These are phyloP conservation scores for Pythium apleroticum DNA, from an alignment of 352 stramenopile genomes.

Conservation along the genomic window DNA sequence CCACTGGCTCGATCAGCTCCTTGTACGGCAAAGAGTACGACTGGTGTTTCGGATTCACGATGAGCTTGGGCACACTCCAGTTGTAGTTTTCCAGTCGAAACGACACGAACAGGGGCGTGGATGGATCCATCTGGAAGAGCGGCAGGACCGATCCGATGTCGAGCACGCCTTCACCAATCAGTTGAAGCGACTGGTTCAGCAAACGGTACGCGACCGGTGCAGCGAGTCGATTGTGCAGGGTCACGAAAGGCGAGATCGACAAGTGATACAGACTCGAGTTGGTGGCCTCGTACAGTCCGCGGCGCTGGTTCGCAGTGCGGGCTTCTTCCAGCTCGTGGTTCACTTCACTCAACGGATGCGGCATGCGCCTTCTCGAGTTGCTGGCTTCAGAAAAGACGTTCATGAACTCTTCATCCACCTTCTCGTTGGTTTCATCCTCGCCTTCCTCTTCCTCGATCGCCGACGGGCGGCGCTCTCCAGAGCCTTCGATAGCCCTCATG, in stretches of 20 bases:
- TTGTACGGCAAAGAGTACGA: constrained; percentile 79
- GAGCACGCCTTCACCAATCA: constrained; percentile 86
- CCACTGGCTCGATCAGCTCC: constrained; percentile 65
- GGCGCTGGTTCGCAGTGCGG: constrained; percentile 66
- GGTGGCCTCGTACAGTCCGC: constrained; percentile 78
- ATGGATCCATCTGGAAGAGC: constrained; percentile 79
- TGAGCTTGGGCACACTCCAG: constrained; percentile 77
- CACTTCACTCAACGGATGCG: constrained; percentile 60
- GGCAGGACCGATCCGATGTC: constrained; percentile 79
- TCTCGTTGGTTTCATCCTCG: constrained; percentile 61
- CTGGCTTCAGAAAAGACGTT: constrained; percentile 62
- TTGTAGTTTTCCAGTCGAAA: constrained; percentile 89
- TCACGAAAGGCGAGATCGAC: constrained; percentile 81
- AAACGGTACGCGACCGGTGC: constrained; percentile 83
- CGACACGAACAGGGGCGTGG: constrained; percentile 69
- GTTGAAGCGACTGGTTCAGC: constrained; percentile 77
- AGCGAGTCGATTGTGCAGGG: constrained; percentile 80
- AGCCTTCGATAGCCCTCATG: constrained; percentile 19
- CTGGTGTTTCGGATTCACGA: constrained; percentile 74
- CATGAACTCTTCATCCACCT: constrained; percentile 80
- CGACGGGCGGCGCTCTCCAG: constrained; percentile 26
- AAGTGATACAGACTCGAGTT: constrained; percentile 86
- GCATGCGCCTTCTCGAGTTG: constrained; percentile 45
- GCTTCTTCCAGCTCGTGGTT: constrained; percentile 85
- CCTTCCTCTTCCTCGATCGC: constrained; percentile 33